phyloP scores from a whole-genome alignment of 2,329 filamentous ascomycete species.

The Didymella pomorum region DNA sequence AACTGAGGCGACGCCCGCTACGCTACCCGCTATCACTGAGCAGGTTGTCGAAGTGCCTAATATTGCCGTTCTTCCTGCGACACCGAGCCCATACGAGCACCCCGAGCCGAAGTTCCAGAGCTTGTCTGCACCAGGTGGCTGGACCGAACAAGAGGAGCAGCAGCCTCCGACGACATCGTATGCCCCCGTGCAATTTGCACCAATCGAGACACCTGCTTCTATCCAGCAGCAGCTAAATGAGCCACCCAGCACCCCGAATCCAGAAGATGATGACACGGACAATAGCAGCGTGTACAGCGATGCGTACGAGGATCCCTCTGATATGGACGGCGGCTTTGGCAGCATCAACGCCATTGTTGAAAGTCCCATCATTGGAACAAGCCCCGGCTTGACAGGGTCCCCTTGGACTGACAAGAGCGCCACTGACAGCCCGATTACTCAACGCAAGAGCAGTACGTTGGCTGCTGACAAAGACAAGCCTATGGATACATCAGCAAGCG shows the following conservation, averaged over 20 bases:
- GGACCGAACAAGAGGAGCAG: slow-evolving; percentile 42
- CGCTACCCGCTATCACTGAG: slow-evolving; percentile 20
- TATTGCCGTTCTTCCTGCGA: slow-evolving; percentile 49
- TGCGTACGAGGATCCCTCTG: slow-evolving; percentile 75
- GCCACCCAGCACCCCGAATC: slow-evolving; percentile 8
- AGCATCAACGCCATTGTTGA: slow-evolving; percentile 77
- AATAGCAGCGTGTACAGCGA: slow-evolving; percentile 73
- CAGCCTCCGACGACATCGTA: slow-evolving; percentile 7
- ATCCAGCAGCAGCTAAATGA: slow-evolving; percentile 13
- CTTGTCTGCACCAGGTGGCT: slow-evolving; percentile 39
- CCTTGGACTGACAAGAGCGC: slow-evolving; percentile 33
- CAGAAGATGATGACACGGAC: slow-evolving; percentile 37
- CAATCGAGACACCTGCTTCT: slow-evolving; percentile 18
- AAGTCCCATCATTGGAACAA: slow-evolving; percentile 57
- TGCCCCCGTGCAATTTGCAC: slow-evolving; percentile 6
- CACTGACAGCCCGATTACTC: slow-evolving; percentile 25
- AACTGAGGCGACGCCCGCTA: slow-evolving; percentile 22
- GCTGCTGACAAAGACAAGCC: slow-evolving; percentile 10
- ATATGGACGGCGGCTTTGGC: slow-evolving; percentile 72
- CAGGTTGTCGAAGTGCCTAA: slow-evolving; percentile 37
- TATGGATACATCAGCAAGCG: slow-evolving; percentile 46
- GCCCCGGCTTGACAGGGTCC: slow-evolving; percentile 32
- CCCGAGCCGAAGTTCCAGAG: slow-evolving; percentile 38
- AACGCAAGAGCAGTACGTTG: slow-evolving; percentile 20
- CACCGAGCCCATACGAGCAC: slow-evolving; percentile 41